phyloP scores from a whole-genome alignment of 2,329 filamentous ascomycete genomes.

The Magnaporthiopsis incrustans region DNA sequence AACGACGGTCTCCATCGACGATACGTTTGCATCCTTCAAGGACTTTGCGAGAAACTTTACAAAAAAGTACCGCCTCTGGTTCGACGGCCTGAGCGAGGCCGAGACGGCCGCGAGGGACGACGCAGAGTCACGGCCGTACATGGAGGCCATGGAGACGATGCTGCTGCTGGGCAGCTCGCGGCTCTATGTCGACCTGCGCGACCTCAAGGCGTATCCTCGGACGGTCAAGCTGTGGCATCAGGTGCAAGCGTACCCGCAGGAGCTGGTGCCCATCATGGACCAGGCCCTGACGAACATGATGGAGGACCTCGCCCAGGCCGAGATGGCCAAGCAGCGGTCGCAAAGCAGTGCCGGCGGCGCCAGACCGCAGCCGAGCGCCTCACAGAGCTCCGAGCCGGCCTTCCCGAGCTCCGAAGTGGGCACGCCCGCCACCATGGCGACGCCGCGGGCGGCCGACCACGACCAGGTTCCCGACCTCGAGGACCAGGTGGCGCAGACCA shows the following conservation, averaged over 20 bases:
- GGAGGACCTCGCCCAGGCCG: conserved; percentile 76
- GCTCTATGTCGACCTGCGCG: conserved; percentile 80
- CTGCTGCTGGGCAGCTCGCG: conserved; percentile 74
- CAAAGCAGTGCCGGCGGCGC: conserved; percentile 40
- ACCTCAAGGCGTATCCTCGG: conserved; percentile 86
- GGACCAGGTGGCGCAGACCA: conserved; percentile 68
- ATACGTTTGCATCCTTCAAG: conserved; percentile 80
- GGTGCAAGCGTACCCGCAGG: conserved; percentile 85
- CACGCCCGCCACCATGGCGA: conserved; percentile 23
- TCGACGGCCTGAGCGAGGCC: conserved; percentile 72
- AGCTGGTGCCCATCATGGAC: conserved; percentile 96
- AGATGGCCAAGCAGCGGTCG: conserved; percentile 64
- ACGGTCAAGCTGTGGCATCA: conserved; percentile 95
- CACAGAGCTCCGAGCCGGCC: conserved; percentile 64
- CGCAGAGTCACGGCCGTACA: conserved; percentile 73
- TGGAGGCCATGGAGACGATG: conserved; percentile 84
- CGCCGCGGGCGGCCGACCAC: conserved; percentile 34
- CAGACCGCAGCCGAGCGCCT: conserved; percentile 33
- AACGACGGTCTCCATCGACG: conserved; percentile 89
- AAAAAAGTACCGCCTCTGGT: conserved; percentile 87
- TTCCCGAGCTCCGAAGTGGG: conserved; percentile 72
- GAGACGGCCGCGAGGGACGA: conserved; percentile 63
- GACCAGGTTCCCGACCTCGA: conserved; percentile 54
- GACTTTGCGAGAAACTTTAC: conserved; percentile 90
- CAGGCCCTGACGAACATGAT: conserved; percentile 88